Conservation (phyloP, 1,139 yeast genomes). For the Saccharomyces hybrid region DNA sequence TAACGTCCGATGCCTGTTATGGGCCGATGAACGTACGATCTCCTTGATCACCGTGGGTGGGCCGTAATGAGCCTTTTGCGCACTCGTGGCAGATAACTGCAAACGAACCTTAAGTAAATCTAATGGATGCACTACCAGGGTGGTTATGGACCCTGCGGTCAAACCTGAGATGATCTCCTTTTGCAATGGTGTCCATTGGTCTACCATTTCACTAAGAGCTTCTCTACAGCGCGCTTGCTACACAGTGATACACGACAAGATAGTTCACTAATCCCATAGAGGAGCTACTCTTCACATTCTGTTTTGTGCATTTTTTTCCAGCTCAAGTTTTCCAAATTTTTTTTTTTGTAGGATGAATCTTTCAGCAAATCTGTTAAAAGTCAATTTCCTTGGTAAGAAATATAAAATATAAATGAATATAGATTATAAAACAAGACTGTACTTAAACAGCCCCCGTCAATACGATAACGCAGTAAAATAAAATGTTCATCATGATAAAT, state of each 20-base stretch:
- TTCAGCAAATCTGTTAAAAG: background rate
- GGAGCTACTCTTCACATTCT: background rate
- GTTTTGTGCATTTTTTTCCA: background rate
- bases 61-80: background rate
- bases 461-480: slow-evolving; percentile 20
- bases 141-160: slow-evolving; percentile 74
- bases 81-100: slow-evolving; percentile 38
- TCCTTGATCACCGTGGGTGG: slow-evolving; percentile 1
- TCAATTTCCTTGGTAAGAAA: background rate
- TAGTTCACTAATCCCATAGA: background rate
- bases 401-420: background rate
- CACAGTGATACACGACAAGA: background rate
- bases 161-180: slow-evolving; percentile 68
- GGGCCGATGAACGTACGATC: slow-evolving; percentile 24
- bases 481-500: slow-evolving; percentile 10
- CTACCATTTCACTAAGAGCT: slow-evolving; percentile 3
- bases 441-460: slow-evolving; percentile 15
- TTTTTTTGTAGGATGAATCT: background rate
- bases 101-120: slow-evolving; percentile 78
- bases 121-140: slow-evolving; percentile 78
- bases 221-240: background rate
- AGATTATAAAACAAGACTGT: slow-evolving; percentile 5
- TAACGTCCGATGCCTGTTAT: slow-evolving; percentile 2
- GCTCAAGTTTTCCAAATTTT: background rate
- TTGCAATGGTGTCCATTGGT: slow-evolving; percentile 27